Evolutionary conservation across 495 filamentous ascomycete genomes (phyloP).

Genomic region (Neurospora sp.): DNA sequence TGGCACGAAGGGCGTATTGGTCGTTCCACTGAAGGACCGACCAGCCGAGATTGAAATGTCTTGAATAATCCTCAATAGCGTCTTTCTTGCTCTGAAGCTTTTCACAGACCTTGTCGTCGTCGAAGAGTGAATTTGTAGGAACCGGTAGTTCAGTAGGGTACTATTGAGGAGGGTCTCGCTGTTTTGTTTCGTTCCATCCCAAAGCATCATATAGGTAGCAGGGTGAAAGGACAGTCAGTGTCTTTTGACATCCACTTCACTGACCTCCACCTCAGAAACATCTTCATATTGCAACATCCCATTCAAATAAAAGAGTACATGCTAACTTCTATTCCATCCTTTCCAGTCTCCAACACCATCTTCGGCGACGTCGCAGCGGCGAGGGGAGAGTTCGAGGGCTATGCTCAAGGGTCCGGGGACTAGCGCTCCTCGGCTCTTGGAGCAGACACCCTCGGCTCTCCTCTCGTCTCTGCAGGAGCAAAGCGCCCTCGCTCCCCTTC

Average conservation of each 20-base stretch:
- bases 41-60: neutral
- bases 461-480: neutral
- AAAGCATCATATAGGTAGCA: no score
- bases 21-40: slow-evolving; percentile 12
- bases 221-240: no score
- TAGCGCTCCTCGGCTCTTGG: neutral
- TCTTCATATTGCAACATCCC: no score
- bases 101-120: neutral
- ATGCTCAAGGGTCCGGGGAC: neutral
- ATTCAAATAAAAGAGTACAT: neutral
- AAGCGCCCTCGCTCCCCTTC: neutral
- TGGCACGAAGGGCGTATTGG: neutral
- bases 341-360: neutral
- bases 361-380: neutral
- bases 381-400: neutral
- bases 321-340: neutral
- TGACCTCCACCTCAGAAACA: no score
- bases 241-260: no score
- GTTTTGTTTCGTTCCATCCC: no score
- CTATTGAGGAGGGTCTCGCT: neutral
- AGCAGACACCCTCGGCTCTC: neutral
- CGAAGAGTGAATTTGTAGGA: neutral
- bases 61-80: neutral
- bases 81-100: neutral
- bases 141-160: neutral